These are phyloP conservation scores for Dactylellina drechsleri DNA, from an alignment of 2,329 filamentous ascomycete genomes.

Conservation along the genomic window DNA sequence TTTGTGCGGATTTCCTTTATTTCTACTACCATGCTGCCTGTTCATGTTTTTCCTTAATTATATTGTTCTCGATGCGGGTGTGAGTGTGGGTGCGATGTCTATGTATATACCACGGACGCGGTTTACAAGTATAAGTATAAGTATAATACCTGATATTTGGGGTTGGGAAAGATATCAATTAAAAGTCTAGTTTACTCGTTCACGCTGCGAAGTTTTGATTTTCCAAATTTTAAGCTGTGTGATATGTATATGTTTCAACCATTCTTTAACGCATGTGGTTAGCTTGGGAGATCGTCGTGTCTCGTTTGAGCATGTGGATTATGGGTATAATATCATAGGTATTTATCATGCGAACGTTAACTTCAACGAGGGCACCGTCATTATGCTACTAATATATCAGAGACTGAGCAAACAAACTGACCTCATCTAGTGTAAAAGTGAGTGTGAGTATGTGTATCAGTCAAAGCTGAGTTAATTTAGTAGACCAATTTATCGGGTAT, in stretches of 20 bases:
- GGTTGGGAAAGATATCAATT: not conserved
- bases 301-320: not conserved
- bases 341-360: too few species aligned
- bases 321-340: too few species aligned
- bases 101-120: slow-evolving; percentile 37
- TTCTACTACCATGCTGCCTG: not conserved
- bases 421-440: too few species aligned
- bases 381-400: not conserved
- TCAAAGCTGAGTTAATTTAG: too few species aligned
- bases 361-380: too few species aligned
- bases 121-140: not conserved
- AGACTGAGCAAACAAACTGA: not conserved
- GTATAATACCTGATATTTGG: not conserved
- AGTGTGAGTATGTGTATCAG: too few species aligned
- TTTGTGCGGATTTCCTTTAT: not conserved
- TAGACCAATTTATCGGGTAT: too few species aligned
- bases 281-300: not conserved
- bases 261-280: too few species aligned
- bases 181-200: not conserved
- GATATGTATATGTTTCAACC: too few species aligned
- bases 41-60: not conserved
- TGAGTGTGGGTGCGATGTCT: not conserved
- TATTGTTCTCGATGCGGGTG: slow-evolving; percentile 22
- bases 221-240: too few species aligned
- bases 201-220: too few species aligned